Base-by-base conservation (phyloP, 352 stramenopile species). In the Phytophthora pluvialis region DNA sequence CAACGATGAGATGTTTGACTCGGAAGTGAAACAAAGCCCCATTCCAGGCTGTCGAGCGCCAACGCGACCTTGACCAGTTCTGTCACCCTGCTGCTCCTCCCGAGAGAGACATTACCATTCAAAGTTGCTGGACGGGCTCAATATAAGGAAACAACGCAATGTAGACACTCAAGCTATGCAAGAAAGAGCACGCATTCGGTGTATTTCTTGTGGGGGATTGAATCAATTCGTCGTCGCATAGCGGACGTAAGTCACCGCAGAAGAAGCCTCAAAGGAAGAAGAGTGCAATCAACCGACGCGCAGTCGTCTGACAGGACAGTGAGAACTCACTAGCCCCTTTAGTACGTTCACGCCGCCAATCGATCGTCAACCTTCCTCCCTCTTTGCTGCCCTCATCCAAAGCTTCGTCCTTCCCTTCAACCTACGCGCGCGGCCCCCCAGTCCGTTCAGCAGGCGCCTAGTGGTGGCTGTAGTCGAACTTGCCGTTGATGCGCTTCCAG, bases 401-500 rank as follows among this genome's bases (percentile, higher is more conserved):
- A 36, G 18, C 31, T 3, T 6, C 16, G 36, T 50, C 21, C 16
- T 47, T 32, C 55, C 21, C 15, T 49, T 60, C 42, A 50, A 39
- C 32, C 42, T 54, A 55, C 50, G 46, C 47, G 44, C 44, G 5
- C 32, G 44, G 5, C 51, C 33, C n/a, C 38, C 18, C 44, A 8
- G 18, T 26, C 16, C 31, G 16, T 21, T 59, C 25, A 33, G 15
- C 33, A 59, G n/a, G 13, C 25, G 53, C 65, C 84, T 93, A 93
- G 77, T 93, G 84, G 65, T 85, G 74, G 70, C 70, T 77, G 78
- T 90, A 77, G 74, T 90, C 78, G 75, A 86, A 87, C 82, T 85
- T 95, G 78, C 83, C 86, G 76, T 95, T 90, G 33, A 86, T 49
- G 54, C 84, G 84, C 75, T 94, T 80, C 88, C 88, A 95, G 85